Evolutionary conservation across 352 stramenopile genomes (phyloP), one percentile per base, ranked within the genome.

Genomic region (Phytophthora pini): DNA sequence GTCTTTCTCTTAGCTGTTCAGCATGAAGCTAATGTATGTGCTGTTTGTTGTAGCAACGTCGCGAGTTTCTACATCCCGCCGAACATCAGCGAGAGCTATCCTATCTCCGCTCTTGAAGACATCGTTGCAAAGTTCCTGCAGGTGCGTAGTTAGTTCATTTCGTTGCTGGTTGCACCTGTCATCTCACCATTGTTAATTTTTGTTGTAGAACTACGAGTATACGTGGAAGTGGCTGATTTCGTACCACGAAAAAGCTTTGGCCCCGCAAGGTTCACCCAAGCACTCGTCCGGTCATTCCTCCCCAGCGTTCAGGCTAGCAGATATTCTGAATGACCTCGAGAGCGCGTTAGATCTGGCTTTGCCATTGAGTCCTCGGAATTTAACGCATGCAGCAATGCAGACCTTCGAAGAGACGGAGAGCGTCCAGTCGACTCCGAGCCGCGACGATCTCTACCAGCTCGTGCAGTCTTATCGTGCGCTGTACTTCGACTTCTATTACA

Each of bases 401-500:
- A 78, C 74, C 6, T 87, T 87, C 48, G 77, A 84, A 44, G 74
- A 81, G 51, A 34, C 40, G 8, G 55, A 68, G 6, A 56, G 40
- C 26, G 51, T 68, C 32, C 65, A 72, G 22, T 26, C 36, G 26
- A 38, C 51, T 26, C 46, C 60, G 2, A 68, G 68, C 20, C 76
- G 78, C 27, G 81, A 90, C 46, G 68, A 75, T 4, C 38, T 92
- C 11, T 84, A 83, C 27, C 81, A 88, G 40, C 47, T 93, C 20
- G 69, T 93, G 56, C 85, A 91, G 29, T 88, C 80, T 24, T 96
- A 93, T 68, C 88, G 86, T 3, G 84, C 84, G 47, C 59, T 96
- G 39, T 96, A 94, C 68, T 96, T 96, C 48, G 88, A 96, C 60
- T 96, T 96, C 47, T 96, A 93, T 76, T 96, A 96, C 80, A 94